Conservation (phyloP, 2,329 filamentous ascomycete genomes). For the Cladosporium colombiae region DNA sequence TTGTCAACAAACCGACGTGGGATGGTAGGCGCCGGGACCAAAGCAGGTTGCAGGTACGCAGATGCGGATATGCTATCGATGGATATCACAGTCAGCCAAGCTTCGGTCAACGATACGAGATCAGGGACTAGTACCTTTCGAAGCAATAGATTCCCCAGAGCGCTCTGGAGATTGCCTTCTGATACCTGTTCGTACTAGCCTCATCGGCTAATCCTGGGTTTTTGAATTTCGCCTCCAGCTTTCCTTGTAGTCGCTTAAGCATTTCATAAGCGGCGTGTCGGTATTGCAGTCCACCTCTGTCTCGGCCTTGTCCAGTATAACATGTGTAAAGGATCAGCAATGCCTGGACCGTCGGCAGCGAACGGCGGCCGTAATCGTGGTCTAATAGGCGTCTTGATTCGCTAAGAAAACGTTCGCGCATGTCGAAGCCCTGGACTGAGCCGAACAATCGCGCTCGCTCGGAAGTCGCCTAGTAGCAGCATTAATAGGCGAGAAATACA, state of each 20-base stretch:
- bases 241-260: slow-evolving; percentile 16
- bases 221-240: slow-evolving; percentile 7
- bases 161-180: slow-evolving; percentile 15
- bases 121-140: slow-evolving; percentile 5
- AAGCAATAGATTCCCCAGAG: slow-evolving; percentile 19
- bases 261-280: slow-evolving; percentile 17
- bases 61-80: slow-evolving; percentile 15
- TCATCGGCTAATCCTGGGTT: slow-evolving; percentile 10
- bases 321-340: slow-evolving; percentile 17
- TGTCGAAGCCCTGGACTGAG: slow-evolving; percentile 16
- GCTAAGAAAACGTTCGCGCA: slow-evolving; percentile 10
- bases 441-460: slow-evolving; percentile 14
- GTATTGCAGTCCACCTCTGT: slow-evolving; percentile 19
- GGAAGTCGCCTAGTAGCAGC: slow-evolving; percentile 5
- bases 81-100: neutral
- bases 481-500: neutral
- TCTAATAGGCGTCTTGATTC: slow-evolving; percentile 11
- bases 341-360: slow-evolving; percentile 11
- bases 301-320: slow-evolving; percentile 15
- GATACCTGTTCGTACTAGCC: slow-evolving; percentile 7
- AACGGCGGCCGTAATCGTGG: slow-evolving; percentile 8
- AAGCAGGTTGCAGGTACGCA: slow-evolving; percentile 15
- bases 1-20: slow-evolving; percentile 15
- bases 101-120: neutral
- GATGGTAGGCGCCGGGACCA: slow-evolving; percentile 13